Base-by-base conservation (phyloP, 768 basidiomycete species). In the Polyporus arcularius region DNA sequence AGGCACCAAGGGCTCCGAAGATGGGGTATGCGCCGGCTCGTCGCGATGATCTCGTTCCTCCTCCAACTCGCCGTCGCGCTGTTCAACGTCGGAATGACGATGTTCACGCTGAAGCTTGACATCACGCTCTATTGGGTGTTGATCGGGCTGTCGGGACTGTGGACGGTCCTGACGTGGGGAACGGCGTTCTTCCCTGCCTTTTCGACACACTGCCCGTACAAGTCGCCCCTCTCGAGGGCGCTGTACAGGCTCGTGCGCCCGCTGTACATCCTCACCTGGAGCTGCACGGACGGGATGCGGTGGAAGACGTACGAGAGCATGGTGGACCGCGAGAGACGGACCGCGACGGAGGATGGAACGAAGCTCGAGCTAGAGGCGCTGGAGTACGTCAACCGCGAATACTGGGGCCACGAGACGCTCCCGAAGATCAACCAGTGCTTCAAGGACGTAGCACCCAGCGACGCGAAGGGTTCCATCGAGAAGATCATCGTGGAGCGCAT, bases 41-140 rank as follows among this genome's bases (percentile, higher is more conserved):
- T 89, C 70, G 75, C 83, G 9, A 75, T 87, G 15, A 83, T 86
- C 4, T 76, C 87, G 0, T 79, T 86, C 31, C 74, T 87, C n/a
- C 88, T 88, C 0, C 79, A 81, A 0, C 61, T 88, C 5, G 83
- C 84, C 66, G 81, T 85, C 73, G 76, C 85, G 46, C 60, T 76
- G 32, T 83, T 85, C 11, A 76, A 82, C 0, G 39, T 80, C 8
- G 76, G 83, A 0, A 73, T 89, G 6, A 82, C 86, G 74, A 64
- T 68, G 0, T 88, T 87, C 69, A 68, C 88, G 16, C 74, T 77
- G 3, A 68, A 82, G n/a, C 80, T 88, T 1, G 82, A 87, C 4
- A 87, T 79, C 70, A 73, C 74, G 0, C 81, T 82, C 2, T 87
- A 10, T 15, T 53, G 85, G 82, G n/a, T 55, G 14, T 28, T 58